Evolutionary conservation across 202 grass and related monocot genomes (phyloP), one percentile per base, ranked within the genome.

Genomic region (Schoenoplectus triqueter): DNA sequence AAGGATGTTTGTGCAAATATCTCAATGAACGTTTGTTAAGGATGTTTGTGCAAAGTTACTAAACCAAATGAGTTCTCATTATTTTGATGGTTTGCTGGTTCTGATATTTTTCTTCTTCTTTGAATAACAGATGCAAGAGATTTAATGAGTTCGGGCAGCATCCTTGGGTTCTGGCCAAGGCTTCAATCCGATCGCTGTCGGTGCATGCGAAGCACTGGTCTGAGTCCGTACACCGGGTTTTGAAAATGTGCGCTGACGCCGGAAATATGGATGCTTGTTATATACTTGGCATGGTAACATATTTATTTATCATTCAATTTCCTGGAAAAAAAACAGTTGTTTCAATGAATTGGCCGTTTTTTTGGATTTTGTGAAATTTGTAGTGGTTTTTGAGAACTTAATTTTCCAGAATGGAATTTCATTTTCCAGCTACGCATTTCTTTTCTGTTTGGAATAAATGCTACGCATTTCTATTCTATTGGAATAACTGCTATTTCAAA

Each of bases 201-300:
- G 68, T 98, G 2, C 89, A 81, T 51, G 91, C 92, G 65, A 84
- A 89, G 42, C 20, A 78, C 9, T 98, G 95, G 95, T 95, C 95
- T 0, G 88, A 98, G 22, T 83, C 84, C 0, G 88, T 79, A 4
- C 92, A 95, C 78, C 73, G 78, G 6, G 95, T 89, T 73, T 64
- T 98, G 5, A 93, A 93, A 72, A 86, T 83, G 9, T 95, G 91
- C 69, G 80, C 91, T 31, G 92, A 95, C 66, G 85, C 81, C 10
- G 92, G 92, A 39, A 98, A 93, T 63, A 83, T 95, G 5, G 95
- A 98, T 85, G 92, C 95, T 18, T 93, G 92, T 85, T 98, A 93
- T 68, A 87, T 98, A 67, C 88, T 98, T 7, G 95, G 95, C 80
- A 95, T 95, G 95, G 95, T 98, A 82, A 9, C 0, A 4, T 44